Percentiles rank a stretch among this genome's conserved stretches.
Evolutionary conservation across 305 asterid genomes (phyloP).

Genomic region (Plantago lanceolata): DNA sequence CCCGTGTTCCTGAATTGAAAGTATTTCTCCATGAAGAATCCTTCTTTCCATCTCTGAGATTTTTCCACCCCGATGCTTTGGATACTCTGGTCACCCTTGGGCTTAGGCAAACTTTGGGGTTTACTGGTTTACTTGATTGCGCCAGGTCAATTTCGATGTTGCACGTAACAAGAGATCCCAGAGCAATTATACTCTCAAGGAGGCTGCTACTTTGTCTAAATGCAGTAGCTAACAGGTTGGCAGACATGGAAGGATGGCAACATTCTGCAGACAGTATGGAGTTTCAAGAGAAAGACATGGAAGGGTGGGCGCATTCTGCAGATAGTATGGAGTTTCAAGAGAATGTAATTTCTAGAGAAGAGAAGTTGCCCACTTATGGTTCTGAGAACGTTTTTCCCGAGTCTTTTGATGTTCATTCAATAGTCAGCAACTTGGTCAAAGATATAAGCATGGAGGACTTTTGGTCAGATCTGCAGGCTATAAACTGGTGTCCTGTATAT

Average conservation of each 20-base stretch:
- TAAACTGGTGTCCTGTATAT: slow-evolving; percentile 89
- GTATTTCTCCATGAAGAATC: slow-evolving; percentile 56
- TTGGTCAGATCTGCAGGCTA: slow-evolving; percentile 63
- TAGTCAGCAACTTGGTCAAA: slow-evolving; percentile 48
- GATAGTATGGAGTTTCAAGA: slow-evolving; percentile 37
- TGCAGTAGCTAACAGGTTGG: slow-evolving; percentile 46
- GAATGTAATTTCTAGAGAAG: slow-evolving; percentile 35
- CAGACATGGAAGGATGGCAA: slow-evolving; percentile 36
- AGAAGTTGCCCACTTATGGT: slow-evolving; percentile 29
- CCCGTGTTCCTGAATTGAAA: slow-evolving; percentile 68
- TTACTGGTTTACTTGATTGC: slow-evolving; percentile 75
- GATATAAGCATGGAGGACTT: slow-evolving; percentile 59
- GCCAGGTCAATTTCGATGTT: slow-evolving; percentile 79
- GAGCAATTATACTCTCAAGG: slow-evolving; percentile 46
- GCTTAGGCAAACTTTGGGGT: slow-evolving; percentile 63
- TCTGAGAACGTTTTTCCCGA: slow-evolving; percentile 34
- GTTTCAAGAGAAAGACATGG: slow-evolving; percentile 34
- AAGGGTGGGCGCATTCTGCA: slow-evolving; percentile 38
- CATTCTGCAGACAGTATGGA: slow-evolving; percentile 38
- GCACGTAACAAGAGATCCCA: slow-evolving; percentile 45
- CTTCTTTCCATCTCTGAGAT: slow-evolving; percentile 76
- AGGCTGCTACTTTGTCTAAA: slow-evolving; percentile 72
- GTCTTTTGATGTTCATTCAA: slow-evolving; percentile 36
- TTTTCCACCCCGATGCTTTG: slow-evolving; percentile 62
- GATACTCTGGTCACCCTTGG: slow-evolving; percentile 74